Evolutionary conservation across 225 moss, liverwort and hornwort genomes (phyloP), one percentile per base, ranked within the genome.

Genomic region (Marchantia polymorpha): DNA sequence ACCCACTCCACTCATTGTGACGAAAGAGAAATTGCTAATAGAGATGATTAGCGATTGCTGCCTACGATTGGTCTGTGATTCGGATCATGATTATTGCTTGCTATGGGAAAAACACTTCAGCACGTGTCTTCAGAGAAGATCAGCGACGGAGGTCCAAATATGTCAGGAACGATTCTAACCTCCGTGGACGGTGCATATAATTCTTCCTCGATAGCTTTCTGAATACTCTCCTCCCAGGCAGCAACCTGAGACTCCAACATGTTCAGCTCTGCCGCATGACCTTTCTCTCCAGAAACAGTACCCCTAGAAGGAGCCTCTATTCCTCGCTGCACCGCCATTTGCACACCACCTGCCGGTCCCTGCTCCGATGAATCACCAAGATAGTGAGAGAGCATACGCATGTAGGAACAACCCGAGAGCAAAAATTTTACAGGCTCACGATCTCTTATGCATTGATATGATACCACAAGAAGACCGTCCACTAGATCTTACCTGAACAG

Each of bases 181-280:
- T 92, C 92, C 71, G 87, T 78, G 74, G 92, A 88, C 66, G 89
- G 61, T 84, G 92, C 87, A 77, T 91, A 87, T 16, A 94, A 79
- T 87, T 93, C 92, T 75, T 91, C 93, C 72, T 91, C 86, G 53
- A 94, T 82, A 70, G 85, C 64, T 75, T 78, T 86, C 80, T 89
- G 88, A 29, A 91, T 80, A 22, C 87, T 83, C 60, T 84, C 83
- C 82, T 97, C 96, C 93, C 92, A 97, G 54, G 78, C 79, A 64
- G 83, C 71, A 64, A 89, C 79, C 13, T 82, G 81, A 52, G 88
- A 79, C 83, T 94, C 96, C 82, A 92, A 86, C 77, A 80, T 69
- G 76, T 89, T 86, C 65, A 85, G 65, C 55, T 85, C 92, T n/a
- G 72, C 80, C 53, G 70, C 84, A 72, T 81, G 81, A 48, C 84